Evolutionary conservation across 106 monocot genomes (phyloP).

Genomic region (Posidonia australis): DNA sequence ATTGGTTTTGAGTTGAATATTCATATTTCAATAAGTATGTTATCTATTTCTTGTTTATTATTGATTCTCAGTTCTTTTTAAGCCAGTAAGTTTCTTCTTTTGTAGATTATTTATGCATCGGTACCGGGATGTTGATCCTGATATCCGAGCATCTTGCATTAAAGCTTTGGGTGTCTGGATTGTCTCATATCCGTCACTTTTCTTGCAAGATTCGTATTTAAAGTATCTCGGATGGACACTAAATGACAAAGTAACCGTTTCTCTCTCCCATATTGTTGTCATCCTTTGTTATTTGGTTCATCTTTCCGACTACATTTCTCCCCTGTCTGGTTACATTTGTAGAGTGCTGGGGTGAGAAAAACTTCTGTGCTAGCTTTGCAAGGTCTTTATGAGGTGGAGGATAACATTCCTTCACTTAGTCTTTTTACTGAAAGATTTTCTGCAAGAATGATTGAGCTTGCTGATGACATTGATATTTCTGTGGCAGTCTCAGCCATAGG

Average conservation of each 20-base stretch:
- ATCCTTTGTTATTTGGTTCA: neutral
- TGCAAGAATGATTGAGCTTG: slow-evolving; percentile 93
- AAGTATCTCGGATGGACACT: slow-evolving; percentile 98
- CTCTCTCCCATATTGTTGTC: neutral
- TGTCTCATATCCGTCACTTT: slow-evolving; percentile 81
- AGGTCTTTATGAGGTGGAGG: slow-evolving; percentile 83
- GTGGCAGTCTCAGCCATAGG: slow-evolving; percentile 90
- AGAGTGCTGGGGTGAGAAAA: slow-evolving; percentile 85
- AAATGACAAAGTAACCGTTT: slow-evolving; percentile 72
- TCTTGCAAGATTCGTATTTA: slow-evolving; percentile 92
- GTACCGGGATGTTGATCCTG: slow-evolving; percentile 93
- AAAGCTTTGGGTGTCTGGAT: slow-evolving; percentile 93
- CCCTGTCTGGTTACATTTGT: slow-evolving; percentile 13
- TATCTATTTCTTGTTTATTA: neutral
- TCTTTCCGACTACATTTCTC: neutral
- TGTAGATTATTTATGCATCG: slow-evolving; percentile 96
- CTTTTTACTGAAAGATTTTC: slow-evolving; percentile 96
- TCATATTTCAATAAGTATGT: no score
- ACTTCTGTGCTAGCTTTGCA: slow-evolving; percentile 74
- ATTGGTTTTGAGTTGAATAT: no score
- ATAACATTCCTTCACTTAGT: slow-evolving; percentile 91
- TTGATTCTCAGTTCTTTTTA: neutral
- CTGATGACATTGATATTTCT: slow-evolving; percentile 90
- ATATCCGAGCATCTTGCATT: slow-evolving; percentile 77
- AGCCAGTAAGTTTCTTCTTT: neutral